Evolutionary conservation across 208 protist species (phyloP).

Genomic region (Sergeia podlipaevii): DNA sequence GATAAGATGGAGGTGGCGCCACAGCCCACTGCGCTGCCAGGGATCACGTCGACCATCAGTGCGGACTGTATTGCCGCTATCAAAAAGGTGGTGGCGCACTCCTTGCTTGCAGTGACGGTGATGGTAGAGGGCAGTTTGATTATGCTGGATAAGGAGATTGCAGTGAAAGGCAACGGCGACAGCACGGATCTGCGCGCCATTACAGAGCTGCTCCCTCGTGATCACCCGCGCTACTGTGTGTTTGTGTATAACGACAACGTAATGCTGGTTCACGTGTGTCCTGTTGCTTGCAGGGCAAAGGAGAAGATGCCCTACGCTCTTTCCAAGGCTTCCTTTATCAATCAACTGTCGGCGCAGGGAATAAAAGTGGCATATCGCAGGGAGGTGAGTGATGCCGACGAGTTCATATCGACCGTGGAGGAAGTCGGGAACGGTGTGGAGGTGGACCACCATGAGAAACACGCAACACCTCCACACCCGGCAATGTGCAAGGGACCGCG

Average conservation of each 20-base stretch:
- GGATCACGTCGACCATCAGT: constrained; percentile 32
- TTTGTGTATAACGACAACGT: constrained; percentile 11
- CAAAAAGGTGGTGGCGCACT: constrained; percentile 23
- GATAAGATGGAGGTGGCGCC: constrained; percentile 64
- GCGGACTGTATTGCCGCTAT: no score
- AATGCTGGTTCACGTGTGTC: constrained; percentile 80
- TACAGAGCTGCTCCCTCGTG: constrained; percentile 12
- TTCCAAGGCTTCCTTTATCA: constrained; percentile 60
- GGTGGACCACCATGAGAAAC: neutral
- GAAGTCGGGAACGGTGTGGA: constrained; percentile 26
- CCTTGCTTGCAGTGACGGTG: constrained; percentile 15
- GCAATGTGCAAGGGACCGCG: constrained; percentile 30
- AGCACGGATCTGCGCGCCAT: constrained; percentile 9
- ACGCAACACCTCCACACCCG: constrained; percentile 11
- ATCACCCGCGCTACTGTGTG: constrained; percentile 31
- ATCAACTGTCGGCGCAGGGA: constrained; percentile 27
- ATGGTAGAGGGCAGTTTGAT: constrained; percentile 46
- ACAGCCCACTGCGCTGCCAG: constrained; percentile 48
- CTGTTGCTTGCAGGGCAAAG: constrained; percentile 40
- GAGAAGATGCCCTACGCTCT: constrained; percentile 77
- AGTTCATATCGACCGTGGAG: constrained; percentile 35
- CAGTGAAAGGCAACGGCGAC: constrained; percentile 10
- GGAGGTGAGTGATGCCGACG: constrained; percentile 38
- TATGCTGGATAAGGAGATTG: constrained; percentile 22
- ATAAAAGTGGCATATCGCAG: constrained; percentile 42